Conservation (phyloP, 139 green algal species). For the Bryopsis sp. region DNA sequence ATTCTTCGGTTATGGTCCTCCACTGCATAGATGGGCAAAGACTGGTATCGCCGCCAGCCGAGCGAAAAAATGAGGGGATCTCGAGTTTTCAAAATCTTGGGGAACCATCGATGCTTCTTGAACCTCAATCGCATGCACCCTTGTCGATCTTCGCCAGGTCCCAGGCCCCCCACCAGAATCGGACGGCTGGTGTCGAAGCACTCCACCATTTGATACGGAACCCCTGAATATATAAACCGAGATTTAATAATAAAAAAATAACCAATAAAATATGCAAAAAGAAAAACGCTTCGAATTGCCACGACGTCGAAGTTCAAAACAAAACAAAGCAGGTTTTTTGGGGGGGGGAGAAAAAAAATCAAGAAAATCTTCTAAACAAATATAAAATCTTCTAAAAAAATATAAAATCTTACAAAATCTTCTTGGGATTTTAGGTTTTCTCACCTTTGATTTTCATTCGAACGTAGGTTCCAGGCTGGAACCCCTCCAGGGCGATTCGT, state of each 20-base stretch:
- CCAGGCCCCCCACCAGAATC: slow-evolving; percentile 79
- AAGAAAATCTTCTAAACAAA: no score
- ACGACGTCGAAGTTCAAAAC: no score
- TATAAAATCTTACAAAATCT: no score
- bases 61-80: slow-evolving; percentile 88
- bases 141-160: slow-evolving; percentile 64
- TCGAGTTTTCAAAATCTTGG: slow-evolving; percentile 82
- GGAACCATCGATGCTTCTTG: slow-evolving; percentile 63
- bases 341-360: no score
- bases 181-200: slow-evolving; percentile 71
- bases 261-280: no score
- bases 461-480: slow-evolving; percentile 78
- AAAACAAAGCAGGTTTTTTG: no score
- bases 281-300: no score
- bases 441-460: slow-evolving; percentile 65
- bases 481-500: slow-evolving; percentile 74
- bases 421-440: background rate
- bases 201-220: slow-evolving; percentile 84
- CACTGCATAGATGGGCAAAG: slow-evolving; percentile 72
- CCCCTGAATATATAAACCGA: slow-evolving; percentile 26
- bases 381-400: no score
- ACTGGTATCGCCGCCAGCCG: slow-evolving; percentile 93
- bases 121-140: slow-evolving; percentile 78
- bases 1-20: slow-evolving; percentile 84
- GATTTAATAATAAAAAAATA: slow-evolving; percentile 7